These are phyloP conservation scores for Pycnococcus provasolii DNA, from an alignment of 139 green algal species.

Conservation along the genomic window DNA sequence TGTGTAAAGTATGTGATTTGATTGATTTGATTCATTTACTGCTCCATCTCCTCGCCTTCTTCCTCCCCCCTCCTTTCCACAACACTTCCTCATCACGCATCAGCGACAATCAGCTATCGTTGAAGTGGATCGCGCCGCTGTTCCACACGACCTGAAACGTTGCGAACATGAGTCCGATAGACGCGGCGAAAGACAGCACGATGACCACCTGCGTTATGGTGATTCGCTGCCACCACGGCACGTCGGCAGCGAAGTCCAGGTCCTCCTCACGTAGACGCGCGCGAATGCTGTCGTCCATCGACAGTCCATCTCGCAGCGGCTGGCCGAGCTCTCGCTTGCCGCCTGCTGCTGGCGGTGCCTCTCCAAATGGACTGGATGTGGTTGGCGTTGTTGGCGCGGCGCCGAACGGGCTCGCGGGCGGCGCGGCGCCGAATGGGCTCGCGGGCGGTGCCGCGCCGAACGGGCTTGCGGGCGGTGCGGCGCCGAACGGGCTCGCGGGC, in stretches of 20 bases:
- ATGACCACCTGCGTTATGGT: conserved; percentile 25
- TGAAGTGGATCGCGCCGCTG: conserved; percentile 27
- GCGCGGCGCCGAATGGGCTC: no score
- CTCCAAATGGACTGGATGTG: conserved; percentile 36
- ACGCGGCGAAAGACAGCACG: conserved; percentile 36
- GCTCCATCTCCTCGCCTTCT: no score
- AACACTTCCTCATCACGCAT: neutral
- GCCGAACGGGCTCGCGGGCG: neutral
- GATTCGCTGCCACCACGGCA: conserved; percentile 17
- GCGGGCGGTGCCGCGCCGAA: no score
- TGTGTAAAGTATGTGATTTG: no score
- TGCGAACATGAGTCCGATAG: conserved; percentile 31
- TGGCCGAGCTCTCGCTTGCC: neutral
- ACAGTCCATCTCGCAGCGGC: neutral
- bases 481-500: neutral
- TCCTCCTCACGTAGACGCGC: no score
- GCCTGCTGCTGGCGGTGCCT: neutral
- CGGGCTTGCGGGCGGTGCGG: no score
- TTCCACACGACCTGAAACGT: conserved; percentile 36
- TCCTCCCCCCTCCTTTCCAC: no score
- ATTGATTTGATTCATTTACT: no score
- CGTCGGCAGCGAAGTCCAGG: no score
- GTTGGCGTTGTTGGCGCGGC: conserved; percentile 33
- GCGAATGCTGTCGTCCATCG: neutral
- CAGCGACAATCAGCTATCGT: conserved; percentile 17